phyloP scores from a whole-genome alignment of 306 rosid genomes.

The Potentilla sterilis region DNA sequence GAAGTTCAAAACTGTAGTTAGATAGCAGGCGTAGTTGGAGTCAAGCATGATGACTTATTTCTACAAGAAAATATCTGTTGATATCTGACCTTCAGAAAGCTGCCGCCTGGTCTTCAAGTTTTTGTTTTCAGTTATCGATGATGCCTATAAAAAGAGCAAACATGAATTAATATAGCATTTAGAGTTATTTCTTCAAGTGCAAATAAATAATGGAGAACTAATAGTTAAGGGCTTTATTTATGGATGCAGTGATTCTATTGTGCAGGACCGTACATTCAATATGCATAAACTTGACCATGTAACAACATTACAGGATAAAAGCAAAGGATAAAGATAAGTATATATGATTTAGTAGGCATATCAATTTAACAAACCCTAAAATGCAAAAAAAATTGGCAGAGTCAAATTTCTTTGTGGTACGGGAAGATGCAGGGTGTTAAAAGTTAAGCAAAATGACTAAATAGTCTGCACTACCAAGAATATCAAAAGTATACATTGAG shows the following conservation, averaged over 20 bases:
- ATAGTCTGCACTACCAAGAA: not conserved
- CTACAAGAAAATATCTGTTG: conserved; percentile 10
- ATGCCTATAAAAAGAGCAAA: conserved; percentile 42
- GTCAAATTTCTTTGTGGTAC: not conserved
- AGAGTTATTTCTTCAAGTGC: not conserved
- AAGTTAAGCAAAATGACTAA: not conserved
- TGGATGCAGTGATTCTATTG: not conserved
- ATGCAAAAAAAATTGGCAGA: not conserved
- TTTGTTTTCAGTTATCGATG: conserved; percentile 52
- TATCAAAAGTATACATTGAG: not conserved
- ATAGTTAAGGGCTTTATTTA: not conserved
- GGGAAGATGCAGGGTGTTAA: not conserved
- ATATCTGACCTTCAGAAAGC: conserved; percentile 52
- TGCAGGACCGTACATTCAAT: not conserved
- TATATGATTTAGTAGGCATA: not conserved
- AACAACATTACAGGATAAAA: not conserved
- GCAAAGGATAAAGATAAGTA: not conserved
- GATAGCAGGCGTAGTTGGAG: conserved; percentile 22
- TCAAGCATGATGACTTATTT: conserved; percentile 3
- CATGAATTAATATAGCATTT: conserved; percentile 19
- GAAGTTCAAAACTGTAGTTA: conserved; percentile 20
- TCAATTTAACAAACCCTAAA: not conserved
- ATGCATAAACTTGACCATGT: not conserved
- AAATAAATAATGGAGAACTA: not conserved
- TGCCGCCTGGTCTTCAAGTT: conserved; percentile 39